Evolutionary conservation across 169 alveolate species (phyloP), one percentile per base, ranked within the genome.

Genomic region (Cyclospora cayetanensis): DNA sequence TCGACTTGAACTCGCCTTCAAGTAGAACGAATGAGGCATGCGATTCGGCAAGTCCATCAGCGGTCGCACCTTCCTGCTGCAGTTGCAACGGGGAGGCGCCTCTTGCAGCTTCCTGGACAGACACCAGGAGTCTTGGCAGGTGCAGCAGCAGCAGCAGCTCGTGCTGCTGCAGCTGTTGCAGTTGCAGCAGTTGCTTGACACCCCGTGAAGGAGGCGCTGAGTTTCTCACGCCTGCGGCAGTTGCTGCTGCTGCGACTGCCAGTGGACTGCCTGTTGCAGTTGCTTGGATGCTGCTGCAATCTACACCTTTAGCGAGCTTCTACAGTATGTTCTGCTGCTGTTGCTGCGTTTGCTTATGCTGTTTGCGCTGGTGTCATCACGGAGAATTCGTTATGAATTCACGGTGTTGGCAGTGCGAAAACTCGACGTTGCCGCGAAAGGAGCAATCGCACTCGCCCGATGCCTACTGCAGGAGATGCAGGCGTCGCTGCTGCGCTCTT

Each of bases 81-180:
- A n/a, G n/a, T n/a, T n/a, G n/a, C n/a, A n/a, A n/a, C n/a, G n/a
- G n/a, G n/a, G n/a, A n/a, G n/a, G n/a, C n/a, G n/a, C n/a, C n/a
- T n/a, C n/a, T n/a, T n/a, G n/a, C n/a, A n/a, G n/a, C n/a, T n/a
- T n/a, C n/a, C n/a, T n/a, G n/a, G n/a, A n/a, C n/a, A n/a, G n/a
- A n/a, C n/a, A n/a, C n/a, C n/a, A n/a, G n/a, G n/a, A n/a, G n/a
- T 18, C 53, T 31, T 11, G 83, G 34, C 37, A 35, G 83, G 60
- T 31, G 83, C 53, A n/a, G 53, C 83, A 35, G 83, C 83, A 35
- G 83, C 60, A 35, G 83, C 83, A 34, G 83, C 83, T 72, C 60
- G 37, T 72, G 55, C 34, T 72, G 60, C 60, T 72, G 4, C 60
- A 11, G 79, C 34, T 66, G 60, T 53, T 72, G 83, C 83, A n/a